Percentiles rank a stretch among this genome's conserved stretches.
These are phyloP conservation scores for Bathelium albidoporum DNA, from an alignment of 495 filamentous ascomycete genomes.

Conservation along the genomic window DNA sequence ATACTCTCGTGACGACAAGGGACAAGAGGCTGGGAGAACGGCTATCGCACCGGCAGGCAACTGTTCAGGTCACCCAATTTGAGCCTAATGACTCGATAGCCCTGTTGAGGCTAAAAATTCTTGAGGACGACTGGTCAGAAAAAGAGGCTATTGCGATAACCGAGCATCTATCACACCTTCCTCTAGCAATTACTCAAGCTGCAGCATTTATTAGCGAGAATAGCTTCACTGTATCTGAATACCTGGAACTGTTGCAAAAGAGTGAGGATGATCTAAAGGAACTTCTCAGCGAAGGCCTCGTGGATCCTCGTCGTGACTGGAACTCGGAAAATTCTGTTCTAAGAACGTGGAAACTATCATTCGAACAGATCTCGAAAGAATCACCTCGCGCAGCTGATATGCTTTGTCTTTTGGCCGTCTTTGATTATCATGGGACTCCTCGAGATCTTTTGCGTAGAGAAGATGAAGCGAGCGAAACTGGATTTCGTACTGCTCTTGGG, in stretches of 20 bases:
- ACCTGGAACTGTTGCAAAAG: not conserved
- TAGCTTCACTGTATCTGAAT: not conserved
- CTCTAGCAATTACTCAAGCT: slow-evolving; percentile 37
- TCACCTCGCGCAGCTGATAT: not conserved
- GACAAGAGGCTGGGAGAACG: not conserved
- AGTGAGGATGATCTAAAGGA: not conserved
- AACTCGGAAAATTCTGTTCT: not conserved
- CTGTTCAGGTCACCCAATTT: not conserved
- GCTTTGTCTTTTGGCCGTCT: not conserved
- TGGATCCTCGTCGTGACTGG: not conserved
- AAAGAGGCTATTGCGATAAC: too few species aligned
- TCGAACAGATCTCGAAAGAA: not conserved
- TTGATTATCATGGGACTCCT: slow-evolving; percentile 5
- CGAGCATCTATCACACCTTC: slow-evolving; percentile 32
- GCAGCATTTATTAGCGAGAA: slow-evolving; percentile 31
- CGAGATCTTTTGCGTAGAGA: not conserved
- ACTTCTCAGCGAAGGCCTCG: slow-evolving; percentile 2
- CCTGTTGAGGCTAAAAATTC: not conserved
- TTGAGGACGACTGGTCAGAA: slow-evolving; percentile 17
- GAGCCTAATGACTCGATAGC: not conserved
- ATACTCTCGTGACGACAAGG: not conserved
- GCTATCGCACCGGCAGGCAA: not conserved
- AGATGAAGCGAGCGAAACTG: not conserved
- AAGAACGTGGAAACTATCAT: slow-evolving; percentile 9
- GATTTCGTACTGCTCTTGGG: slow-evolving; percentile 11